A percentile compares a stretch with the other conserved stretches of the same genome.
phyloP scores from a whole-genome alignment of 192 early-diverging fungal species.

The Mortierella antarctica region DNA sequence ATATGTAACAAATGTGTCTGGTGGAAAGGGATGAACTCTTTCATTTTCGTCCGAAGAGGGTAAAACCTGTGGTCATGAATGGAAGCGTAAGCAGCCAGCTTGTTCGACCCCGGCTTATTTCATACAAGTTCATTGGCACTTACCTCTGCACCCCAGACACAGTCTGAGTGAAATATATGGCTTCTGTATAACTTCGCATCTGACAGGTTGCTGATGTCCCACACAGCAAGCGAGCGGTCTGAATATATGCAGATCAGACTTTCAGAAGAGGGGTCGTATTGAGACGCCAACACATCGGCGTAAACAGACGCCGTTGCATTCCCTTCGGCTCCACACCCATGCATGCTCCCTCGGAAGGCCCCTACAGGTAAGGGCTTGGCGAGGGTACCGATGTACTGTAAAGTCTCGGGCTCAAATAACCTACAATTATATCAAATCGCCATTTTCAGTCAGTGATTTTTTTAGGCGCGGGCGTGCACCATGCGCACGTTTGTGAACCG shows the following conservation, averaged over 20 bases:
- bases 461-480: too few relatives aligned
- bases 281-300: constrained; percentile 71
- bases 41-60: constrained; percentile 14
- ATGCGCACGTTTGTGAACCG: too few relatives aligned
- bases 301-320: constrained; percentile 50
- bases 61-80: constrained; percentile 49
- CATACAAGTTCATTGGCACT: neutral
- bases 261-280: constrained; percentile 60
- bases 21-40: constrained; percentile 42
- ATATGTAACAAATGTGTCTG: constrained; percentile 76
- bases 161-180: constrained; percentile 78
- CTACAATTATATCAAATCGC: constrained; percentile 33
- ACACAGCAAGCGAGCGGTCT: constrained; percentile 79
- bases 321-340: constrained; percentile 22
- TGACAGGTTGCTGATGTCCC: constrained; percentile 71
- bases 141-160: constrained; percentile 90
- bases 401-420: constrained; percentile 76
- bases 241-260: constrained; percentile 74
- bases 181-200: constrained; percentile 67
- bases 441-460: neutral
- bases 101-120: too few relatives aligned
- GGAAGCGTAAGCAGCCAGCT: neutral
- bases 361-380: constrained; percentile 78
- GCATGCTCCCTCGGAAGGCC: constrained; percentile 47
- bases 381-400: constrained; percentile 76